Base-by-base conservation (phyloP, 495 filamentous ascomycete species). In the Aspergillus sparsus region DNA sequence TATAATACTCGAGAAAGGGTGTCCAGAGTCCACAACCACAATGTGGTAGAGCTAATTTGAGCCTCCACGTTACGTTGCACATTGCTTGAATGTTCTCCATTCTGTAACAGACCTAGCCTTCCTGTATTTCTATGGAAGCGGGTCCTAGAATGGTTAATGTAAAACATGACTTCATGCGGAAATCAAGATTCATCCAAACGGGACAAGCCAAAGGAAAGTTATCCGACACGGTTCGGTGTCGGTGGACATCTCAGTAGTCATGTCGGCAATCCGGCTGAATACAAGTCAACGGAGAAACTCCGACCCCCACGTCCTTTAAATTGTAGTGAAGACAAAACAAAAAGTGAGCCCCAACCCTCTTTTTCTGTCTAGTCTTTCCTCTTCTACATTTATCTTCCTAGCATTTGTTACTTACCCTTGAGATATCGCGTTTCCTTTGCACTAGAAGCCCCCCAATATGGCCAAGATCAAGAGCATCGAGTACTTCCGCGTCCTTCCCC, bases 401-500 rank as follows among this genome's bases (percentile, higher is more conserved):
- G 21, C 21, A 27, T 27, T 27, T 27, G 21, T 27, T 27, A 27
- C 21, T 27, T 27, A 27, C 21, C 21, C 21, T 27, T 27, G 21
- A 27, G 1, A 27, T 27, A 27, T 27, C 21, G 21, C 15, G 13
- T 53, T 56, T 42, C 39, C 39, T 47, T 50, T 10, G 11, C 27
- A 35, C 11, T 34, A 16, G 12, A 1, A 47, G 16, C 11, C 46
- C n/a, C 37, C 49, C 53, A 57, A 33, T 53, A 91, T 90, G 88
- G 79, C 77, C 7, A 88, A 84, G 69, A 90, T 91, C 63, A 78
- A 79, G 55, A 79, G 70, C 45, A 87, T 91, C 49, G 88, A 90
- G 66, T 89, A 90, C 69, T 91, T 91, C 68, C 83, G 88, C 18
- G 83, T 91, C 37, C 80, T 85, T 2, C 88, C 88, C 31, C 77